Percentiles rank a stretch among this genome's conserved stretches.
Conservation (phyloP, 345 rosid species). For the Aethionema arabicum region DNA sequence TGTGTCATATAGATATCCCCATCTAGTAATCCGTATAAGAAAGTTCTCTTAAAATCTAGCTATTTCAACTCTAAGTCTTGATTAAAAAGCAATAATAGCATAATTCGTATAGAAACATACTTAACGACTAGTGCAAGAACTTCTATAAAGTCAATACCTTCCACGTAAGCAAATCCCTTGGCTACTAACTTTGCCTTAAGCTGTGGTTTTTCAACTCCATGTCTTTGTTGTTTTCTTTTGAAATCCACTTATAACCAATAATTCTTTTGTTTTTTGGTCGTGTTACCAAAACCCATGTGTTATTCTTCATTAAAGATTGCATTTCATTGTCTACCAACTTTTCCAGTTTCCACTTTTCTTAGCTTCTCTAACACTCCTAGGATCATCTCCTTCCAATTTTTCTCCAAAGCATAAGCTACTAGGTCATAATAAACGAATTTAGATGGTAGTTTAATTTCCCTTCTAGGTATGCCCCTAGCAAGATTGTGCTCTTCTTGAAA, state of each 20-base stretch:
- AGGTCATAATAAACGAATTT: too few species aligned
- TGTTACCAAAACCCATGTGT: not conserved
- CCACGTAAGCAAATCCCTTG: not conserved
- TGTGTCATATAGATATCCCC: not conserved
- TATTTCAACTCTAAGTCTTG: not conserved
- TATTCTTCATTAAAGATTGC: not conserved
- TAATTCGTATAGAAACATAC: not conserved
- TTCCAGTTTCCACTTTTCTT: too few species aligned
- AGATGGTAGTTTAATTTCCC: too few species aligned
- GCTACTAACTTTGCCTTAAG: not conserved
- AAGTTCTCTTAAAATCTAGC: not conserved
- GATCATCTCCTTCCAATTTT: too few species aligned
- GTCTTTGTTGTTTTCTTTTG: not conserved
- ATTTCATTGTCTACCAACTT: too few species aligned
- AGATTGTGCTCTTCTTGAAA: too few species aligned
- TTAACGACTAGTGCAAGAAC: not conserved
- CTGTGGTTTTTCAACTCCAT: not conserved
- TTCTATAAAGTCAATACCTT: not conserved
- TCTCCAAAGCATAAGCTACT: too few species aligned
- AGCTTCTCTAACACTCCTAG: too few species aligned
- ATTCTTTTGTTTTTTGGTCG: not conserved
- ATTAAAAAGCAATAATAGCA: not conserved
- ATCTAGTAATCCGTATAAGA: not conserved
- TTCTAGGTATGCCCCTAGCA: too few species aligned
- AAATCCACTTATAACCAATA: not conserved